Conservation (phyloP, 2,329 filamentous ascomycete species). For the Ramichloridium luteum region DNA sequence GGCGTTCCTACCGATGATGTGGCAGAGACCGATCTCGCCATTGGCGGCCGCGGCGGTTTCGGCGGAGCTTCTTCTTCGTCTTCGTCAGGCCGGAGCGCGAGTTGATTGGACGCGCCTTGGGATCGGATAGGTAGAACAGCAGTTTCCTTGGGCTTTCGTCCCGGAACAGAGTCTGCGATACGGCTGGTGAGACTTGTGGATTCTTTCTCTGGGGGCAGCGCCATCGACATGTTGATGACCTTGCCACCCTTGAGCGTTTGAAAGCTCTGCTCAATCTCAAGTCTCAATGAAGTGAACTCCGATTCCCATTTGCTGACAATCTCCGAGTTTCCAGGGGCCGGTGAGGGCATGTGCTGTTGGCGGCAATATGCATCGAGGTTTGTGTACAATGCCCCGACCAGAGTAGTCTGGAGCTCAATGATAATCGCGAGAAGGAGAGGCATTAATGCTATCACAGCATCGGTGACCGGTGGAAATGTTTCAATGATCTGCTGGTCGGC, state of each 20-base stretch:
- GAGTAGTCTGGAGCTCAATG: constrained; percentile 63
- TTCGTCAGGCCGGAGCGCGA: constrained; percentile 11
- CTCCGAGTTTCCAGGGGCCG: constrained; percentile 59
- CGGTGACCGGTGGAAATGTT: constrained; percentile 58
- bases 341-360: constrained; percentile 56
- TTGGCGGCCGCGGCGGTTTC: constrained; percentile 23
- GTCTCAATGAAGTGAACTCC: constrained; percentile 50
- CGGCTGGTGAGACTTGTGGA: constrained; percentile 34
- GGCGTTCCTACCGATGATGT: background rate
- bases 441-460: constrained; percentile 59
- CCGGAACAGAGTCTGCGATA: constrained; percentile 1
- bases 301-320: constrained; percentile 55
- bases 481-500: constrained; percentile 63
- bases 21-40: background rate
- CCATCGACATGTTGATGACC: constrained; percentile 47
- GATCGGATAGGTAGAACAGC: no score
- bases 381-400: constrained; percentile 70
- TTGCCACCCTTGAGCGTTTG: constrained; percentile 54
- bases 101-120: background rate
- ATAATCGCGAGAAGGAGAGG: constrained; percentile 58
- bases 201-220: constrained; percentile 32
- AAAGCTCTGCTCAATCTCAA: constrained; percentile 52
- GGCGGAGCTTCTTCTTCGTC: constrained; percentile 22
- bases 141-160: constrained; percentile 1
- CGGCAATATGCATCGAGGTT: constrained; percentile 61